phyloP scores from a whole-genome alignment of 2,329 filamentous ascomycete species.

The Ophiostoma fasciatum region DNA sequence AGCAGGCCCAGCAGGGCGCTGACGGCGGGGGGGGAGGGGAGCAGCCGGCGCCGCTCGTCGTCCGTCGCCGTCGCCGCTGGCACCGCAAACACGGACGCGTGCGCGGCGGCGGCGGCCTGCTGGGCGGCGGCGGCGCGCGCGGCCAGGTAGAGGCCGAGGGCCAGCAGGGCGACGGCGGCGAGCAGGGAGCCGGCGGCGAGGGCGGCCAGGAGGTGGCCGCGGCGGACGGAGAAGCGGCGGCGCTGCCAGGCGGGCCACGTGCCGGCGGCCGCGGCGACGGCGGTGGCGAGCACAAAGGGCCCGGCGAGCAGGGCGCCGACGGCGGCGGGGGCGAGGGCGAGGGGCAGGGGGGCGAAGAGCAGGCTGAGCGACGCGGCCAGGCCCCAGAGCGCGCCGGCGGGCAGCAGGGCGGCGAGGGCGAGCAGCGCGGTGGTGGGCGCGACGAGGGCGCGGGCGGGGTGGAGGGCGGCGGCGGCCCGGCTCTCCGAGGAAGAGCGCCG shows the following conservation, averaged over 20 bases:
- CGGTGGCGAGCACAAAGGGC: slow-evolving; percentile 27
- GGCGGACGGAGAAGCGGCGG: slow-evolving; percentile 13
- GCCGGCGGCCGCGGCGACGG: slow-evolving; percentile 19
- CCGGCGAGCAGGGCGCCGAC: slow-evolving; percentile 30
- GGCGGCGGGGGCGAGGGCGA: slow-evolving; percentile 22
- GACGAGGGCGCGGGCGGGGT: slow-evolving; percentile 30
- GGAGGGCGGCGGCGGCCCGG: slow-evolving; percentile 22
- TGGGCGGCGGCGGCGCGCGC: slow-evolving; percentile 19
- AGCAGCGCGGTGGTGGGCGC: slow-evolving; percentile 36
- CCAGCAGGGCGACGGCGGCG: slow-evolving; percentile 26
- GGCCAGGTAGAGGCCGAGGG: slow-evolving; percentile 29
- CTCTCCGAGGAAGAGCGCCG: slow-evolving; percentile 10
- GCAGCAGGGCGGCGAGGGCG: slow-evolving; percentile 28
- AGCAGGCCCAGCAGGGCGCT: slow-evolving; percentile 33
- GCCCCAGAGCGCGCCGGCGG: slow-evolving; percentile 32
- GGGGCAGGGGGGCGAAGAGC: slow-evolving; percentile 30
- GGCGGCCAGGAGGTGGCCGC: slow-evolving; percentile 18
- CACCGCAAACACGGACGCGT: slow-evolving; percentile 15
- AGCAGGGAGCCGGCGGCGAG: slow-evolving; percentile 24
- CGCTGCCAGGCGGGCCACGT: slow-evolving; percentile 16
- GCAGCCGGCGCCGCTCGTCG: slow-evolving; percentile 1
- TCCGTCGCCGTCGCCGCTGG: slow-evolving; percentile 8
- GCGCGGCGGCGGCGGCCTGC: slow-evolving; percentile 4
- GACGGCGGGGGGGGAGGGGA: slow-evolving; percentile 25
- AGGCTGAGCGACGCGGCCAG: slow-evolving; percentile 29